Evolutionary conservation across 352 stramenopile genomes (phyloP), one percentile per base, ranked within the genome.

Genomic region (Globisporangium nagaii): DNA sequence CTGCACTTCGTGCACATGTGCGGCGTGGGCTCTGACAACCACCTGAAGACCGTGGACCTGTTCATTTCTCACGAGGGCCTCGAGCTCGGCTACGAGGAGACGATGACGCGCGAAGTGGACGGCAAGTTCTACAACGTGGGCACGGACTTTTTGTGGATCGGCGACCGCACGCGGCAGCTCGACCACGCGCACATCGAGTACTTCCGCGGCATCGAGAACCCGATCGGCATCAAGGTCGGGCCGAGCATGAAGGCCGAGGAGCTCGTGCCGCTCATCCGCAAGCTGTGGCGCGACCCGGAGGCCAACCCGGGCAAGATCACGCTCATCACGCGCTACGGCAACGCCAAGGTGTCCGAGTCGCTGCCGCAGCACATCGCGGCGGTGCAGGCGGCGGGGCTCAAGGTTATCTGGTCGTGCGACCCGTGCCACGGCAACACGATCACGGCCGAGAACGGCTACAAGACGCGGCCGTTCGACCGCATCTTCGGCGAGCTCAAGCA

Each of bases 11-110:
- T 96, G 60, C 82, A 92, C 69, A 94, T 90, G 63, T 98, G 96
- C 67, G 97, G 96, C 46, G 87, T 99, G 12, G 93, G 97, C 50
- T 96, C 90, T 17, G 56, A 86, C 65, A 77, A 82, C 15, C 72
- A 89, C 44, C 88, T 99, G 41, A 96, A 96, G 60, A 96, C 94
- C 25, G 96, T 97, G 31, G 90, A 98, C 63, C 95, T 99, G 61
- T 99, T 98, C 76, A 96, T 96, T 24, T 97, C 95, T n/a, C 97
- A 99, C 68, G 96, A 99, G 87, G 98, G 96, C 22, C 78, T 99
- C 24, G 89, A 98, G 57, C 82, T 99, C 20, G 95, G 86, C 0
- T 99, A 99, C 68, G 97, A 99, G 72, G 79, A 99, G 79, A 97
- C 96, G 12, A 92, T 99, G 76, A 99, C 96, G 24, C 86, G 95